A percentile compares a stretch with the other conserved stretches of the same genome.
These are phyloP conservation scores for Podila verticillata DNA, from an alignment of 192 early-diverging fungal species.

Conservation along the genomic window DNA sequence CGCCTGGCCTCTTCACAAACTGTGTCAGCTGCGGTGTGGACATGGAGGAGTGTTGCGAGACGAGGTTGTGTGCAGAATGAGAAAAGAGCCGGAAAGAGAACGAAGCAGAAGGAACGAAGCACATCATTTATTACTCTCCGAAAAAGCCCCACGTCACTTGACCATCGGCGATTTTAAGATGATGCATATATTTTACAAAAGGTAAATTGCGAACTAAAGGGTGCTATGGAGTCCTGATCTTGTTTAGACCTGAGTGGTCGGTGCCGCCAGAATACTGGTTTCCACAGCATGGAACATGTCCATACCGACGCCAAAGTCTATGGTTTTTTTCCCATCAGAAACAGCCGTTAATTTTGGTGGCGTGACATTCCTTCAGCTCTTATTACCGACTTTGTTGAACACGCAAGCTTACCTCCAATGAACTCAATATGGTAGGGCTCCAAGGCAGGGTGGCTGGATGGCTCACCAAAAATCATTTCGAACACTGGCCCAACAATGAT, in stretches of 20 bases:
- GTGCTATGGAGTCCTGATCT: neutral
- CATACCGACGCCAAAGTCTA: slow-evolving; percentile 46
- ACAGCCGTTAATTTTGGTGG: no score
- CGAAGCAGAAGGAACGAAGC: no score
- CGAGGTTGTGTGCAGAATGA: no score
- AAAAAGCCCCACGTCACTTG: no score
- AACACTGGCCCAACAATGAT: slow-evolving; percentile 49
- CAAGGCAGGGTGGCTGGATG: slow-evolving; percentile 28
- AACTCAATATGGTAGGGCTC: slow-evolving; percentile 47
- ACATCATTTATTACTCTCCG: no score
- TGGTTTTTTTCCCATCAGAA: neutral
- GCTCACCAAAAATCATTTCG: slow-evolving; percentile 42
- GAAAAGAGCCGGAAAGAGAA: no score
- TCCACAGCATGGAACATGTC: slow-evolving; percentile 42
- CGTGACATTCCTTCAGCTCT: no score
- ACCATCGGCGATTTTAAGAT: no score
- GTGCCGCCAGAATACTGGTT: neutral
- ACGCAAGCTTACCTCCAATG: slow-evolving; percentile 22
- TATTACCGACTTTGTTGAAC: neutral
- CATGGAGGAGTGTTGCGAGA: no score
- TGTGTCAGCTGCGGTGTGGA: slow-evolving; percentile 26
- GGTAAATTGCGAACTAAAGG: no score
- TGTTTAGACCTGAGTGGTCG: neutral
- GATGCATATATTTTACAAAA: no score
- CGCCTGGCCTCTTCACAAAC: slow-evolving; percentile 53